Evolutionary conservation across 192 early-diverging fungal species (phyloP), one percentile per base, ranked within the genome.

Genomic region (Backusella parvicylindrica): DNA sequence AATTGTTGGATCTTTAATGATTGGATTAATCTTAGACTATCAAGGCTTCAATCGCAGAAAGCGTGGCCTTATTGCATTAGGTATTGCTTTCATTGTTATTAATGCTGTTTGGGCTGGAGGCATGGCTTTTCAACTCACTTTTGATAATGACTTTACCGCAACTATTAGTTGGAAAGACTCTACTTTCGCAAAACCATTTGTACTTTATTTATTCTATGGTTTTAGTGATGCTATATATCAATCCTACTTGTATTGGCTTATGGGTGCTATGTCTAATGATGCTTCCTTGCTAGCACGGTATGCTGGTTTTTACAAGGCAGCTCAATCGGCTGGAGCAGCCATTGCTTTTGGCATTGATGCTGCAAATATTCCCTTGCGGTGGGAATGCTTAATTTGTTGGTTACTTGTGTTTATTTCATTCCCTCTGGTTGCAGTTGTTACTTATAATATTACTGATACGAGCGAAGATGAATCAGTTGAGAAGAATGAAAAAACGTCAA

Each of bases 231-330:
- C 94, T 26, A 82, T 94, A 63, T 95, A 89, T 83, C 95, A 96
- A 81, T 83, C 86, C 40, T 89, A 88, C 38, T 81, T 73, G 33
- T 81, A 81, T 37, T 81, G 80, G 80, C 36, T 81, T n/a, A 81
- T 81, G 80, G 75, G 75, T 9, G 75, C 75, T 30, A 77, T 81
- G 73, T 73, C 75, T 21, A 81, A 81, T 23, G 74, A 95, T 73
- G 84, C 88, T 68, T 85, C 86, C 67, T 76, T 87, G 60, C 81
- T 92, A 33, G 86, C 93, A 30, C 87, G 90, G 37, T 94, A 92
- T 71, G 86, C 91, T 31, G 95, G 95, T 0, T 95, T 92, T 79
- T 96, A 96, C 89, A 96, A 96, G 86, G 92, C 90, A 60, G 86
- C 93, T 49, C 94, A 95, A 86, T 91, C 90, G 68, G 87, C 90